Percentiles rank a stretch among this genome's conserved stretches.
phyloP scores from a whole-genome alignment of 768 basidiomycete species.

The Sistotremastrum suecicum region DNA sequence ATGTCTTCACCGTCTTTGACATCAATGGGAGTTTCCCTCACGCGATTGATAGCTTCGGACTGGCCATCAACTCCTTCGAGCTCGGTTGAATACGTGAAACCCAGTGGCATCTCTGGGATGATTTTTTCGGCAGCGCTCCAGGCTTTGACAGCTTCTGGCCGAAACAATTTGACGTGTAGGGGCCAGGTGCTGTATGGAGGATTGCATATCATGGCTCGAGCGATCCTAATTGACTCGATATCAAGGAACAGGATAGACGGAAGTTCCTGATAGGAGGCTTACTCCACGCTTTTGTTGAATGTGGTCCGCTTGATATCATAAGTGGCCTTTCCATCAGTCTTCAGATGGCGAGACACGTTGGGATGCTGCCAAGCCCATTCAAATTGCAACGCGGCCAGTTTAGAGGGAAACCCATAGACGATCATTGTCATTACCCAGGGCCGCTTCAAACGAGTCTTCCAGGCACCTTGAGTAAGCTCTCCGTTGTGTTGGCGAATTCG shows the following conservation, averaged over 20 bases:
- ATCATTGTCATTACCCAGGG: constrained; percentile 84
- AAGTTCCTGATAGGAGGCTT: constrained; percentile 8
- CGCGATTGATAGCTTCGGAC: constrained; percentile 37
- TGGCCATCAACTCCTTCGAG: constrained; percentile 61
- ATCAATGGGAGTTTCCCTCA: constrained; percentile 38
- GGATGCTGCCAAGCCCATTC: constrained; percentile 86
- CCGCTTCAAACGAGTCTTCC: constrained; percentile 42
- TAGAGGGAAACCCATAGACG: constrained; percentile 71
- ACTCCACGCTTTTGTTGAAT: constrained; percentile 36
- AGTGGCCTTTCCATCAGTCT: constrained; percentile 23
- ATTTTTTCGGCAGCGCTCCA: constrained; percentile 30
- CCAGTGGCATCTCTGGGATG: constrained; percentile 26
- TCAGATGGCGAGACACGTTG: constrained; percentile 49
- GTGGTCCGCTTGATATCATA: constrained; percentile 20
- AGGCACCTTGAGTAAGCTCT: constrained; percentile 54
- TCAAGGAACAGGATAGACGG: constrained; percentile 2
- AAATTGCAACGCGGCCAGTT: constrained; percentile 61
- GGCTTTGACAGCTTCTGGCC: constrained; percentile 37
- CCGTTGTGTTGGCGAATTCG: constrained; percentile 75
- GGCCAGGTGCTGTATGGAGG: constrained; percentile 65
- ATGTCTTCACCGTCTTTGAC: constrained; percentile 37
- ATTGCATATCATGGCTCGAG: constrained; percentile 44
- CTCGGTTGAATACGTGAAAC: constrained; percentile 38
- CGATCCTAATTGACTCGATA: constrained; percentile 26
- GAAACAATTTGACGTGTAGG: constrained; percentile 63